phyloP scores from a whole-genome alignment of 208 protist species.

The Crithidia expoeki region DNA sequence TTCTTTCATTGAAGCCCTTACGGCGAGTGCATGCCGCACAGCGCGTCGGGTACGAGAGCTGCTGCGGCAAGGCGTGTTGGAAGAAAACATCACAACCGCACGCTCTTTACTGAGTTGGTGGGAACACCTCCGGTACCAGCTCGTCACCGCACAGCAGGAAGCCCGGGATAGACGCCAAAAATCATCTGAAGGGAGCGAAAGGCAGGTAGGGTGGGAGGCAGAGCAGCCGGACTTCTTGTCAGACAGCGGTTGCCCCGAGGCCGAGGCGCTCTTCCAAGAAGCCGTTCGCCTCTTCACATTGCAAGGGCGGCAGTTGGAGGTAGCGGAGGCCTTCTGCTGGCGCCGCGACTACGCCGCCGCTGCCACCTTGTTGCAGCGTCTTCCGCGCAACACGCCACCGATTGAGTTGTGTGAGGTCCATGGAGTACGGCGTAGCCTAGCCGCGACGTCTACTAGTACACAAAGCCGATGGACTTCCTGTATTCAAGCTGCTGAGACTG shows the following conservation, averaged over 20 bases:
- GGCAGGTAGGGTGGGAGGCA: background rate
- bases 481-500: background rate
- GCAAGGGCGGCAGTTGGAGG: constrained; percentile 19
- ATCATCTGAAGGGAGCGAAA: background rate
- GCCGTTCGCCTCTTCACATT: constrained; percentile 26
- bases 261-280: constrained; percentile 17
- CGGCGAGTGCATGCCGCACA: background rate
- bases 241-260: constrained; percentile 5
- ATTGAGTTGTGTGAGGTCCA: constrained; percentile 18
- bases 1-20: background rate
- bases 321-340: constrained; percentile 29
- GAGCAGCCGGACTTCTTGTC: background rate
- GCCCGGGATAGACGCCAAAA: background rate
- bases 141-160: constrained; percentile 10
- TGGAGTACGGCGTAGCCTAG: background rate
- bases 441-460: background rate
- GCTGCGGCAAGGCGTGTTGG: constrained; percentile 21
- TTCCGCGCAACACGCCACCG: constrained; percentile 4
- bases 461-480: background rate
- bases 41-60: constrained; percentile 19
- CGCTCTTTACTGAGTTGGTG: constrained; percentile 28
- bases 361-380: constrained; percentile 8
- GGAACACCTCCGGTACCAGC: constrained; percentile 15
- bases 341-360: constrained; percentile 24
- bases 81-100: constrained; percentile 15